Percentiles rank a stretch among this genome's conserved stretches.
Evolutionary conservation across 2,329 filamentous ascomycete species (phyloP).

Genomic region (Pseudofabraea citricarpa): DNA sequence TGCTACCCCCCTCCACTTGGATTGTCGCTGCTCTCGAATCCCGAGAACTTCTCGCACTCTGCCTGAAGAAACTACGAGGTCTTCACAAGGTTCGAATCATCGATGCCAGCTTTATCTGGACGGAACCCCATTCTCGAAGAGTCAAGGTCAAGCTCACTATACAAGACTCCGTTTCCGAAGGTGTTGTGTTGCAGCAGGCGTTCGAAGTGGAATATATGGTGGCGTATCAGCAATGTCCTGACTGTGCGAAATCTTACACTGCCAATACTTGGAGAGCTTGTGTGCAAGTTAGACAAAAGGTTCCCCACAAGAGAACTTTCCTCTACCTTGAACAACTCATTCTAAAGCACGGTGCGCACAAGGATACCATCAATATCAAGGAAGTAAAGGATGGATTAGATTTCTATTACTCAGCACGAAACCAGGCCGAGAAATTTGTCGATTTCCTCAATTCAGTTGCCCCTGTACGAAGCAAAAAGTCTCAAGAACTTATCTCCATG

Average conservation of each 20-base stretch:
- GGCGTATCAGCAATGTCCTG: constrained; percentile 87
- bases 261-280: constrained; percentile 92
- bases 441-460: constrained; percentile 83
- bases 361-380: constrained; percentile 96
- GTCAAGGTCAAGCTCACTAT: constrained; percentile 95
- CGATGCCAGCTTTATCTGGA: constrained; percentile 97
- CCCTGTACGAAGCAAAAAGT: constrained; percentile 75
- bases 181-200: constrained; percentile 75
- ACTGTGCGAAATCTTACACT: constrained; percentile 93
- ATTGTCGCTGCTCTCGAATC: constrained; percentile 81
- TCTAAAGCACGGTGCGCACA: constrained; percentile 86
- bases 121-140: constrained; percentile 89
- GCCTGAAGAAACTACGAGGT: constrained; percentile 80
- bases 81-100: constrained; percentile 89
- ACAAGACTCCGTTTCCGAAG: constrained; percentile 63
- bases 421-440: constrained; percentile 87
- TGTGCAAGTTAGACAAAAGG: constrained; percentile 95
- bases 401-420: constrained; percentile 87
- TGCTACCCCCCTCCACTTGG: constrained; percentile 83
- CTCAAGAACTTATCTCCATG: constrained; percentile 89
- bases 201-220: constrained; percentile 95
- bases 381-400: constrained; percentile 94
- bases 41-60: constrained; percentile 86
- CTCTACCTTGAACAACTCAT: constrained; percentile 88
- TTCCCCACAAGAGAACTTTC: constrained; percentile 87